Evolutionary conservation across 192 early-diverging fungal species (phyloP).

Genomic region (Linnemannia hyalina): DNA sequence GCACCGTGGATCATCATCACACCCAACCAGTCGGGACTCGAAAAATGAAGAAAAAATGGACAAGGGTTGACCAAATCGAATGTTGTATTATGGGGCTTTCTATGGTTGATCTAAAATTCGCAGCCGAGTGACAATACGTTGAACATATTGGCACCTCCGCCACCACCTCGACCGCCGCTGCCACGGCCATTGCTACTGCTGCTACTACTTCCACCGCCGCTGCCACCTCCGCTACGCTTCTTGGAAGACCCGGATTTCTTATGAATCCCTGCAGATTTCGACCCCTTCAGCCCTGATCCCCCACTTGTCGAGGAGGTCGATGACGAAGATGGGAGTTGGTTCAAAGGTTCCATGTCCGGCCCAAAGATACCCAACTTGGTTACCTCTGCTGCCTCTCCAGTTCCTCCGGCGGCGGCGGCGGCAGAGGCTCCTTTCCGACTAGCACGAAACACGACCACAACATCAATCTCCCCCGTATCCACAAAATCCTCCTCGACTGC

Average conservation of each 20-base stretch:
- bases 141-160: slow-evolving; percentile 51
- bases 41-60: not conserved
- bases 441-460: slow-evolving; percentile 43
- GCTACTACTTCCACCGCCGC: not conserved
- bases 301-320: not conserved
- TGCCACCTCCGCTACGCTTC: slow-evolving; percentile 7
- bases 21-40: not conserved
- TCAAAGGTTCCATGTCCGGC: slow-evolving; percentile 46
- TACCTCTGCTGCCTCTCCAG: not conserved
- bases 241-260: slow-evolving; percentile 46
- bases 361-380: slow-evolving; percentile 43
- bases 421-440: not conserved
- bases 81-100: not conserved
- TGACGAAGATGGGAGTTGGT: slow-evolving; percentile 11
- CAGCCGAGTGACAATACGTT: slow-evolving; percentile 56
- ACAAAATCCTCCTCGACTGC: slow-evolving; percentile 52
- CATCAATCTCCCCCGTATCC: slow-evolving; percentile 52
- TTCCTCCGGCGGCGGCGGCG: not conserved
- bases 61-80: not conserved
- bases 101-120: slow-evolving; percentile 25
- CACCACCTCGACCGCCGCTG: not conserved
- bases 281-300: slow-evolving; percentile 1
- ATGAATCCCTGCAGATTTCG: slow-evolving; percentile 30
- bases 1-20: not conserved
- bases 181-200: not conserved